These are phyloP conservation scores for Fusarium proliferatum DNA, from an alignment of 2,329 filamentous ascomycete genomes.

Conservation along the genomic window DNA sequence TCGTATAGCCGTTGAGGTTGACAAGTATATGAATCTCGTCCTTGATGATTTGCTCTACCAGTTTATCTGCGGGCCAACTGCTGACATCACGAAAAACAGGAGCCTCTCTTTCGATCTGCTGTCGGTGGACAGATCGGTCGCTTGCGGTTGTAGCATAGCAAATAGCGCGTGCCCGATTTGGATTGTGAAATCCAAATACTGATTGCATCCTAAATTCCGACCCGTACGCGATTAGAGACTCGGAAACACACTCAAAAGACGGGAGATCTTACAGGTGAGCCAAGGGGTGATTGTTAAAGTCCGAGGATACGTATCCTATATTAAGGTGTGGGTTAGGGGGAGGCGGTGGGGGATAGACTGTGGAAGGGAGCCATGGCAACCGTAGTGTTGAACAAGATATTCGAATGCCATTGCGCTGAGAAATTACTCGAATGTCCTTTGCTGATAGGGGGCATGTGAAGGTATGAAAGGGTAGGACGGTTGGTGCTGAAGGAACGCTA, in stretches of 20 bases:
- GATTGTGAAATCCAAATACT: constrained; percentile 91
- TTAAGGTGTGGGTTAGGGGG: constrained; percentile 87
- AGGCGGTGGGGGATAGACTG: constrained; percentile 84
- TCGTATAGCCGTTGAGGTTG: constrained; percentile 97
- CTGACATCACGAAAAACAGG: constrained; percentile 92
- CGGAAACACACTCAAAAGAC: neutral
- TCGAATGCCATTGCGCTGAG: constrained; percentile 90
- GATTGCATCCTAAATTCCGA: constrained; percentile 81
- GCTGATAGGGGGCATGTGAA: constrained; percentile 95
- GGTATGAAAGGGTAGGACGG: constrained; percentile 95
- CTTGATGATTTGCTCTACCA: constrained; percentile 85
- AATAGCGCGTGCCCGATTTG: constrained; percentile 79
- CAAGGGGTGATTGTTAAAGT: constrained; percentile 98
- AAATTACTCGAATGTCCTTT: constrained; percentile 91
- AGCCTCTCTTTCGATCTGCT: constrained; percentile 92
- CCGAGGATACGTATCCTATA: constrained; percentile 95
- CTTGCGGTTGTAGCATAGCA: constrained; percentile 96
- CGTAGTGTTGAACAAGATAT: constrained; percentile 92
- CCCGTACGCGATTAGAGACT: constrained; percentile 9
- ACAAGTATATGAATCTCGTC: constrained; percentile 95
- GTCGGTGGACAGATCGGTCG: constrained; percentile 87
- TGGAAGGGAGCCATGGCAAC: constrained; percentile 84
- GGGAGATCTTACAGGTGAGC: constrained; percentile 76
- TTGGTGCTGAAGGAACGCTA: constrained; percentile 86
- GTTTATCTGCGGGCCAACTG: constrained; percentile 82